Evolutionary conservation across 2,329 filamentous ascomycete species (phyloP).

Genomic region (Chaetomiaceae sp.): DNA sequence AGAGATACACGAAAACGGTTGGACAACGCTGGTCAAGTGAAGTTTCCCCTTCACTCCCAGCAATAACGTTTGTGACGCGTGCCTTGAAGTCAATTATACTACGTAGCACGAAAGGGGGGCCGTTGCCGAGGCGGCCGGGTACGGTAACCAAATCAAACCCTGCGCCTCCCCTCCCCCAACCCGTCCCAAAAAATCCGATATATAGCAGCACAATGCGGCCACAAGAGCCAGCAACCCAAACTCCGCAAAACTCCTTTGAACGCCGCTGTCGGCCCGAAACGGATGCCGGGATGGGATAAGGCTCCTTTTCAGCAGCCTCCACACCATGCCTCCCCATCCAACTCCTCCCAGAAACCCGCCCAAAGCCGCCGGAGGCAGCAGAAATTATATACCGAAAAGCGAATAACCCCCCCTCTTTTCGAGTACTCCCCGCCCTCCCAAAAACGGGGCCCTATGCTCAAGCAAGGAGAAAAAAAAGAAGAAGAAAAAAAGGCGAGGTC

Average conservation of each 20-base stretch:
- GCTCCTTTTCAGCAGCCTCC: not conserved
- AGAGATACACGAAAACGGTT: too few relatives aligned
- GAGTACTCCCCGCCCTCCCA: too few relatives aligned
- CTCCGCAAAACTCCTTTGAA: conserved; percentile 3
- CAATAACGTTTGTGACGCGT: too few relatives aligned
- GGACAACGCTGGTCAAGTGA: too few relatives aligned
- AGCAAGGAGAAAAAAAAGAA: not conserved
- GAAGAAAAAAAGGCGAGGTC: not conserved
- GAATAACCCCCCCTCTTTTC: too few relatives aligned
- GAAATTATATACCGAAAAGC: too few relatives aligned
- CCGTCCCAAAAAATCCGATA: not conserved
- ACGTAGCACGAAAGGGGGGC: not conserved
- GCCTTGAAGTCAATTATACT: conserved; percentile 6
- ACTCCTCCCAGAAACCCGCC: too few relatives aligned
- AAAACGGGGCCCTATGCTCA: too few relatives aligned
- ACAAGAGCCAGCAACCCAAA: not conserved
- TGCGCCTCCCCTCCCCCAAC: not conserved
- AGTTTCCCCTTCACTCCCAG: too few relatives aligned
- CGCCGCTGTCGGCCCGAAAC: not conserved
- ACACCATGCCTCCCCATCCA: not conserved
- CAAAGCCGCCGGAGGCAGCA: too few relatives aligned
- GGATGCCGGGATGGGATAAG: not conserved
- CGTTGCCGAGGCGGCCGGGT: not conserved
- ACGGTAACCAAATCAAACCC: conserved; percentile 5
- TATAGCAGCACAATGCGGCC: conserved; percentile 3